These are phyloP conservation scores for Penicillium sp. DNA, from an alignment of 2,329 filamentous ascomycete species.

Conservation along the genomic window DNA sequence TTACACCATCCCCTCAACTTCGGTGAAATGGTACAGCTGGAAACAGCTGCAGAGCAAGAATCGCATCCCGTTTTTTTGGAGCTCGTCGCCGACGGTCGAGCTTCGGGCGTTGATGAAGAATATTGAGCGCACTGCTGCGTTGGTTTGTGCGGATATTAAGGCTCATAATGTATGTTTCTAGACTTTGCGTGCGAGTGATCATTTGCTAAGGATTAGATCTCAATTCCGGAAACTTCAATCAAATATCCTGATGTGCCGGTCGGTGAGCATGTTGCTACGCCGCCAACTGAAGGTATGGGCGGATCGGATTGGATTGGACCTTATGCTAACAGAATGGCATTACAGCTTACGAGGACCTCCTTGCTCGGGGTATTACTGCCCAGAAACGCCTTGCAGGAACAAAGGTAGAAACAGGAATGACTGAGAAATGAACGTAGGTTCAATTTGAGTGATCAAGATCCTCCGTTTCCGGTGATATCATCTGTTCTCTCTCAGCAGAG, in stretches of 20 bases:
- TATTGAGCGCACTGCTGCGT: slow-evolving; percentile 5
- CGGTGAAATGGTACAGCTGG: slow-evolving; percentile 16
- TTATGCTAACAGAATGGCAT: not conserved
- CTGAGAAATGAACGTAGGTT: not conserved
- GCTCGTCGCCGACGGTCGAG: not conserved
- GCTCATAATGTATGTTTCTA: not conserved
- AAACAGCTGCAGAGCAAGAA: slow-evolving; percentile 7
- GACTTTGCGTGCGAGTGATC: not conserved
- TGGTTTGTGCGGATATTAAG: slow-evolving; percentile 11
- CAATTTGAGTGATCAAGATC: not conserved
- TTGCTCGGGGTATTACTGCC: not conserved
- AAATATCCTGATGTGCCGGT: slow-evolving; percentile 3
- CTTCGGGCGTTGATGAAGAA: not conserved
- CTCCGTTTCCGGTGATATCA: not conserved
- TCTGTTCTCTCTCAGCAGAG: not conserved
- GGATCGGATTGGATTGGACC: not conserved
- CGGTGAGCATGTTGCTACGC: not conserved
- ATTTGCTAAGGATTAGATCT: not conserved
- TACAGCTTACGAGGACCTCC: not conserved
- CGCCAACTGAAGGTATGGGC: not conserved
- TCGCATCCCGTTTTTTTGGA: slow-evolving; percentile 6
- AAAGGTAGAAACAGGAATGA: not conserved
- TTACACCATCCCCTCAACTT: slow-evolving; percentile 7
- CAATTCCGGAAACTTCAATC: slow-evolving; percentile 2
- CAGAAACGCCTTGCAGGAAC: not conserved